Conservation (phyloP, 2,329 filamentous ascomycete species). For the Colletotrichum endophyticum region DNA sequence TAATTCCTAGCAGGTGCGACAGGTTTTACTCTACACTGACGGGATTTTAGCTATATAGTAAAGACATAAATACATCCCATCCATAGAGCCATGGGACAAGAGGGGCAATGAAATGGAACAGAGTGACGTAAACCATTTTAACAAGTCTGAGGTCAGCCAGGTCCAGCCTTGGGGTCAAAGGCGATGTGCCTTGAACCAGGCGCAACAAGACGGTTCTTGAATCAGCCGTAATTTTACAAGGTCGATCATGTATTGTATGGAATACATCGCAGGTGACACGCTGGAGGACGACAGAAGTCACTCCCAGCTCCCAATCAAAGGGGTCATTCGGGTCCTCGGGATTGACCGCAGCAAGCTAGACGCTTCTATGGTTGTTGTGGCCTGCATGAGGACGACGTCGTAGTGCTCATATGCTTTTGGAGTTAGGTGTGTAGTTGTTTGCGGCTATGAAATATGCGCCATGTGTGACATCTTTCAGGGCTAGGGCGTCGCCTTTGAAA, state of each 20-base stretch:
- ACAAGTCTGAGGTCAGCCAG: background rate
- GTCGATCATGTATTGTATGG: background rate
- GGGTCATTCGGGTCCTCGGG: too few species aligned
- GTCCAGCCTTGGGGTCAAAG: background rate
- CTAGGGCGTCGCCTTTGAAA: too few species aligned
- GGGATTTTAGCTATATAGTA: rapidly evolving
- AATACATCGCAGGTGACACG: background rate
- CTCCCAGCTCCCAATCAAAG: too few species aligned
- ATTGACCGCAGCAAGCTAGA: too few species aligned
- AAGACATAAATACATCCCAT: background rate
- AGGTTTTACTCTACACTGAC: background rate
- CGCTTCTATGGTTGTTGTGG: too few species aligned
- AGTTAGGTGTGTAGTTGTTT: too few species aligned
- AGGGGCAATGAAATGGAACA: background rate
- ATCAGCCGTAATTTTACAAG: rapidly evolving
- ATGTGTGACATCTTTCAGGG: too few species aligned
- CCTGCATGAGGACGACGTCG: too few species aligned
- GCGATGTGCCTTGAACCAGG: background rate
- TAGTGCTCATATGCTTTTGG: too few species aligned
- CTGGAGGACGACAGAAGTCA: background rate
- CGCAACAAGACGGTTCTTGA: rapidly evolving
- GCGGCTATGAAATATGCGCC: too few species aligned
- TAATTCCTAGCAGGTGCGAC: rapidly evolving
- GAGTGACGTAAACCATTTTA: rapidly evolving
- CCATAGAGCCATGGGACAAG: rapidly evolving